Conservation (phyloP, 352 stramenopile species). For the Discostella stelligera region DNA sequence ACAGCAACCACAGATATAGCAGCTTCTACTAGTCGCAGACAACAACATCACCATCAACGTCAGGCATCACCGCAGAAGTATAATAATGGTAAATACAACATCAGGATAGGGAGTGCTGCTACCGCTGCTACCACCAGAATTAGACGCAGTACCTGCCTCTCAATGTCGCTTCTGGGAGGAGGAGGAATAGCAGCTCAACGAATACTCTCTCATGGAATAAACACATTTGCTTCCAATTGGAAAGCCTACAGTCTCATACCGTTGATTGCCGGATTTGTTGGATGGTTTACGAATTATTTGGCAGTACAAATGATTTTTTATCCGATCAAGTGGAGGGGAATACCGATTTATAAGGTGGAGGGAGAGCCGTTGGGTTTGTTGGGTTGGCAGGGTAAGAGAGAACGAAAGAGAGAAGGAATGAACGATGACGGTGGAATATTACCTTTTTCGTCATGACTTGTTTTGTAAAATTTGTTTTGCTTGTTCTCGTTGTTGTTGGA, state of each 20-base stretch:
- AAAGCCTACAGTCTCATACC: slow-evolving; percentile 53
- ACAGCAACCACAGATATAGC: too few relatives aligned
- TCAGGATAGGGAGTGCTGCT: too few relatives aligned
- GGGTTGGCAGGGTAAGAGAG: slow-evolving; percentile 86
- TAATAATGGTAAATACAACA: too few relatives aligned
- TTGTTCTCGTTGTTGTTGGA: too few relatives aligned
- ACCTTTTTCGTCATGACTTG: too few relatives aligned
- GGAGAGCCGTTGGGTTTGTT: slow-evolving; percentile 87
- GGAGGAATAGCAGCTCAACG: neutral
- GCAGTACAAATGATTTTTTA: slow-evolving; percentile 98
- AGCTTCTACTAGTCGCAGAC: too few relatives aligned
- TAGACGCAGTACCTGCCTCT: too few relatives aligned
- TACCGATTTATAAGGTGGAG: slow-evolving; percentile 82
- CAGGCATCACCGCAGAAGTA: too few relatives aligned
- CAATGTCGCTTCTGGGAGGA: neutral
- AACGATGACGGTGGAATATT: neutral
- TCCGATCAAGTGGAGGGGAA: slow-evolving; percentile 89
- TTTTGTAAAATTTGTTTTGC: too few relatives aligned
- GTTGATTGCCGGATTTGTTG: slow-evolving; percentile 62
- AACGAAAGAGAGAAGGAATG: neutral
- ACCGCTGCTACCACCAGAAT: too few relatives aligned
- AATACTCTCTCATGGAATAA: slow-evolving; percentile 35
- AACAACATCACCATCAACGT: too few relatives aligned
- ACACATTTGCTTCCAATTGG: slow-evolving; percentile 53
- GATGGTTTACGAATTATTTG: slow-evolving; percentile 74